Conservation (phyloP, 2,329 filamentous ascomycete species). For the Teratosphaeria viscida region DNA sequence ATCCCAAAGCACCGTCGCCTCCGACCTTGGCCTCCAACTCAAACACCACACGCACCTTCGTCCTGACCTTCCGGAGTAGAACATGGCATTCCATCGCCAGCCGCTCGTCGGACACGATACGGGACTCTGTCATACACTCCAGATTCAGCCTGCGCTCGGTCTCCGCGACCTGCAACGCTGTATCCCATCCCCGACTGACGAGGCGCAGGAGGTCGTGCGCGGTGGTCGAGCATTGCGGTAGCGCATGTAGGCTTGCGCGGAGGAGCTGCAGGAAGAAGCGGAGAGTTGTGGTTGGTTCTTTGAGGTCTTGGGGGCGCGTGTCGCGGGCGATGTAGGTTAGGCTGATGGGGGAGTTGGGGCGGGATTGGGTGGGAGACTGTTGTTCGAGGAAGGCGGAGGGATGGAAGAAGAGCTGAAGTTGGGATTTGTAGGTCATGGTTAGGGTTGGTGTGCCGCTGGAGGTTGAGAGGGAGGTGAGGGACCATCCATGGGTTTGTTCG, state of each 20-base stretch:
- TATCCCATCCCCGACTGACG: slow-evolving; percentile 57
- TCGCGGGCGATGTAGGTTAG: slow-evolving; percentile 57
- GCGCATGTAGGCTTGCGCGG: slow-evolving; percentile 53
- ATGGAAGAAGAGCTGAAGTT: slow-evolving; percentile 66
- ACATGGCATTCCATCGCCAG: slow-evolving; percentile 53
- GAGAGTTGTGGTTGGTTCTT: slow-evolving; percentile 52
- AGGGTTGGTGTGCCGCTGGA: slow-evolving; percentile 43
- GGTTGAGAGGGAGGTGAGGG: slow-evolving; percentile 51
- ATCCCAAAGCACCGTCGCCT: slow-evolving; percentile 29
- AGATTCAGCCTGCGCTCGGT: slow-evolving; percentile 53
- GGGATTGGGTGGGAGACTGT: not conserved
- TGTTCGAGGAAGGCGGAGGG: slow-evolving; percentile 44
- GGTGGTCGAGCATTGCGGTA: slow-evolving; percentile 48
- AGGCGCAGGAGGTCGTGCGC: slow-evolving; percentile 48
- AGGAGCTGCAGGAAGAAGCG: slow-evolving; percentile 68
- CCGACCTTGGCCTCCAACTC: slow-evolving; percentile 37
- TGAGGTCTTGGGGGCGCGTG: slow-evolving; percentile 33
- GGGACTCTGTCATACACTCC: slow-evolving; percentile 54
- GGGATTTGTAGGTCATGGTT: slow-evolving; percentile 63
- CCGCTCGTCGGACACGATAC: slow-evolving; percentile 53
- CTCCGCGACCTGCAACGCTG: slow-evolving; percentile 47
- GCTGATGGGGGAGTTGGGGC: slow-evolving; percentile 48
- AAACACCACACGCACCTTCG: slow-evolving; percentile 56
- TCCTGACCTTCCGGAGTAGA: slow-evolving; percentile 54
- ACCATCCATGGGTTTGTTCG: slow-evolving; percentile 60